Base-by-base conservation (phyloP, 2,329 filamentous ascomycete species). In the Hymenoscyphus repandus region DNA sequence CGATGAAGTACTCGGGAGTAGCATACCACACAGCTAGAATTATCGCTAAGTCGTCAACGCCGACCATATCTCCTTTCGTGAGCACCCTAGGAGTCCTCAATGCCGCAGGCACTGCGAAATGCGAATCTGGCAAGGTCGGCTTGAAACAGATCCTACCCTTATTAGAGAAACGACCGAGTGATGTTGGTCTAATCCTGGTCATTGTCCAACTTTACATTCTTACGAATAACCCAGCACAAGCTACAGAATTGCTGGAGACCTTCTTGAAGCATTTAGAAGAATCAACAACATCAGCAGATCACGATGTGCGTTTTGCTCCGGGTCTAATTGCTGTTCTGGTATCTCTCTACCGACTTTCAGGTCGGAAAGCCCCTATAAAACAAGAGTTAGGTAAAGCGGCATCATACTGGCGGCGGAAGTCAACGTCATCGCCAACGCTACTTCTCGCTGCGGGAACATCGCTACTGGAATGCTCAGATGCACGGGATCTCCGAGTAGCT, bases 361-460 rank as follows among this genome's bases (percentile, higher is more conserved):
- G 86, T 36, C 86, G 90, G 33, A 85, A 85, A 58, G 72, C 76
- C 20, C 83, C 87, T 30, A 82, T 88, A 54, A 87, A 87, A 55
- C 70, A 74, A 6, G 88, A 93, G 64, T 75, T 97, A 15, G 80
- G 83, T 52, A 88, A 86, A 67, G 90, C 92, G 15, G 89, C 90
- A 10, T 74, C 78, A 12, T 85, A 95, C 70, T 97, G 93, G 91
- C 79, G 82, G 47, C 74, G 76, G 41, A 85, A 83, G 58, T 72
- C 77, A 9, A 74, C 78, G 58, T 67, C 73, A 56, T 69, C 83
- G 0, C 69, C 76, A n/a, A 79, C 86, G 0, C 79, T 97, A 5
- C 76, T 95, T 45, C 83, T 84, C 51, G 88, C 90, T 49, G 90
- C 91, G 6, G 92, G 88, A n/a, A 78, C 86, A 38, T 84, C 90